Evolutionary conservation across 139 green algal genomes (phyloP).

Genomic region (Tetraselmis chui): DNA sequence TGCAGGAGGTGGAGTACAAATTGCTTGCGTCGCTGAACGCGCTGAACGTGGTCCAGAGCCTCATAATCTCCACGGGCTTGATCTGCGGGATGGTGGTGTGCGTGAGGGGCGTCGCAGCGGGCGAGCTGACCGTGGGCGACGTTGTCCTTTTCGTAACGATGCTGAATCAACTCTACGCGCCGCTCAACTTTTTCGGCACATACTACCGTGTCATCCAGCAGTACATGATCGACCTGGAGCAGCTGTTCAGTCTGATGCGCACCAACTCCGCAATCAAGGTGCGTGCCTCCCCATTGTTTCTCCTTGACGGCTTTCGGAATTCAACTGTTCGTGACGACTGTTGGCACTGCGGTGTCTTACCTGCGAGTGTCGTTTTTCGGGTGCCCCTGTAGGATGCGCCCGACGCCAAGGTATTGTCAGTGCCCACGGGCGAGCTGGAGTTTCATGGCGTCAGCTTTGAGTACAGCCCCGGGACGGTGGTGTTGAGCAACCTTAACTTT

Average conservation of each 20-base stretch:
- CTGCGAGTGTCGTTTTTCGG: neutral
- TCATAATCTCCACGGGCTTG: slow-evolving; percentile 72
- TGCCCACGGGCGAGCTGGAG: slow-evolving; percentile 16
- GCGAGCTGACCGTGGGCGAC: slow-evolving; percentile 69
- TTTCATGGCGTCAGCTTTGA: slow-evolving; percentile 61
- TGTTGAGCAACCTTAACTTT: slow-evolving; percentile 63
- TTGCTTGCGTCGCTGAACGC: slow-evolving; percentile 55
- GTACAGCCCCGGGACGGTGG: slow-evolving; percentile 32
- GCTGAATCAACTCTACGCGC: slow-evolving; percentile 78
- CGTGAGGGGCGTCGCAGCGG: slow-evolving; percentile 38
- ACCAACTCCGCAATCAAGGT: slow-evolving; percentile 19
- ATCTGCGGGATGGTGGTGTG: slow-evolving; percentile 55
- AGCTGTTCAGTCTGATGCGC: slow-evolving; percentile 63
- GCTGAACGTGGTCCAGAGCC: slow-evolving; percentile 76
- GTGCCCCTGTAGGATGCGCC: slow-evolving; percentile 44
- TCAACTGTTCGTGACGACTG: too few relatives aligned
- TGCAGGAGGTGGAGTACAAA: slow-evolving; percentile 23
- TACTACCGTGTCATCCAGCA: slow-evolving; percentile 61
- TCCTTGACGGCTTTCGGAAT: too few relatives aligned
- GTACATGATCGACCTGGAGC: slow-evolving; percentile 76
- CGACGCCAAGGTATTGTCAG: slow-evolving; percentile 37
- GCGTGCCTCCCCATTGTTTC: neutral
- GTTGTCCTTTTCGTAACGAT: slow-evolving; percentile 76
- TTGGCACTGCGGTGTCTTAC: too few relatives aligned
- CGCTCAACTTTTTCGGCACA: slow-evolving; percentile 81